Base-by-base conservation (phyloP, 2,329 filamentous ascomycete genomes). In the Epichloe glyceriae region DNA sequence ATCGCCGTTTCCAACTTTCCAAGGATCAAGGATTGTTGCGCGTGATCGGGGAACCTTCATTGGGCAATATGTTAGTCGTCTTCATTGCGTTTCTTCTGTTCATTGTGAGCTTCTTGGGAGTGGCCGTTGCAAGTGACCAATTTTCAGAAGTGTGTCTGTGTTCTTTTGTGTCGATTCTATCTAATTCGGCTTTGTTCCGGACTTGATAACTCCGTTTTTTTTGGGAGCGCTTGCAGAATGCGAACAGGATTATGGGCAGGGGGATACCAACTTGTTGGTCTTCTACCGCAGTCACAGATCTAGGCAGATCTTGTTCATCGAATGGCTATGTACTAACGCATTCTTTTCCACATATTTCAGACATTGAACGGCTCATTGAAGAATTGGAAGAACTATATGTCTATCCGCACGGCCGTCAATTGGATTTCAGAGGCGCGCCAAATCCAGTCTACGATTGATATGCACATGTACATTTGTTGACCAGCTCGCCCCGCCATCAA, bases 401-500 rank as follows among this genome's bases (percentile, higher is more conserved):
- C 10, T 30, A 11, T 30, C 30, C 30, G 30, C 10, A 10, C 10
- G 8, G 30, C 30, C 30, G 30, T 30, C 8, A 30, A 30, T 30
- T 43, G 41, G 20, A 30, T 43, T 40, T 34, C 35, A 30, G 37
- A 17, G 33, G 17, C 30, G 17, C 46, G 12, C 20, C 42, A 34
- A 17, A 26, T 37, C 20, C 22, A 5, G 20, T 20, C 12, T 5
- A 33, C 4, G 14, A 22, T 47, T 47, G 46, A 40, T n/a, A 22
- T 39, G 35, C 45, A 19, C 22, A 22, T 8, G 19, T 33, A 19
- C 17, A 19, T 19, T 19, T 38, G 33, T 47, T 19, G 37, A 45
- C 46, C 38, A 41, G 17, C 38, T 48, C 35, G 50, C 42, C 37
- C 42, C 50, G 46, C 50, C 40, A 46, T 34, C 50, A 49, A 38